These are phyloP conservation scores for Saccharomycopsis sp. DNA, from an alignment of 805 yeast species.

Conservation along the genomic window DNA sequence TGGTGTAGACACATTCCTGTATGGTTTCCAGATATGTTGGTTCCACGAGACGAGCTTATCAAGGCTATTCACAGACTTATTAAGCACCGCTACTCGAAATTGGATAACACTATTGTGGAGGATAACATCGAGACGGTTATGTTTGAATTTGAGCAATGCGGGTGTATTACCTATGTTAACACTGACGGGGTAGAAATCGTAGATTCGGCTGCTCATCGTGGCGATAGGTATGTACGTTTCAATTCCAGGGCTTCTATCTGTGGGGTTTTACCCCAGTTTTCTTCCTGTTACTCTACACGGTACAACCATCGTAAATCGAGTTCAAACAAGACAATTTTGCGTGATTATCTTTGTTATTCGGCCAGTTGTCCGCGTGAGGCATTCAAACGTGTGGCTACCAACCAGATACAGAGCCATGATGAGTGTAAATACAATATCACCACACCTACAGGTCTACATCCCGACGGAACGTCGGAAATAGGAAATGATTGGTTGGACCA, in stretches of 20 bases:
- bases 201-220: neutral
- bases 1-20: conserved; percentile 48
- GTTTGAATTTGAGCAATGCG: conserved; percentile 34
- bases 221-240: conserved; percentile 14
- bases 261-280: conserved; percentile 32
- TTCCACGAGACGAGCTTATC: conserved; percentile 47
- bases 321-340: conserved; percentile 11
- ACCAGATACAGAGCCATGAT: conserved; percentile 5
- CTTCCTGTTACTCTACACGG: conserved; percentile 27
- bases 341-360: conserved; percentile 14
- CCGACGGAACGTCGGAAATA: conserved; percentile 31
- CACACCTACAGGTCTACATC: conserved; percentile 33
- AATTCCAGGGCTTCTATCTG: conserved; percentile 29
- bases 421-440: conserved; percentile 26
- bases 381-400: conserved; percentile 3
- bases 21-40: conserved; percentile 48
- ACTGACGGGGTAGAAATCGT: conserved; percentile 24
- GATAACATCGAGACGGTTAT: conserved; percentile 45
- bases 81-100: conserved; percentile 43
- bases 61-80: conserved; percentile 46
- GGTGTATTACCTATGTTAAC: conserved; percentile 37
- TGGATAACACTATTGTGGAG: conserved; percentile 44
- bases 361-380: conserved; percentile 20
- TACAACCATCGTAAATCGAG: conserved; percentile 13
- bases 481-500: conserved; percentile 57